Conservation (phyloP, 2,329 filamentous ascomycete species). For the Talaromyces marneffei region DNA sequence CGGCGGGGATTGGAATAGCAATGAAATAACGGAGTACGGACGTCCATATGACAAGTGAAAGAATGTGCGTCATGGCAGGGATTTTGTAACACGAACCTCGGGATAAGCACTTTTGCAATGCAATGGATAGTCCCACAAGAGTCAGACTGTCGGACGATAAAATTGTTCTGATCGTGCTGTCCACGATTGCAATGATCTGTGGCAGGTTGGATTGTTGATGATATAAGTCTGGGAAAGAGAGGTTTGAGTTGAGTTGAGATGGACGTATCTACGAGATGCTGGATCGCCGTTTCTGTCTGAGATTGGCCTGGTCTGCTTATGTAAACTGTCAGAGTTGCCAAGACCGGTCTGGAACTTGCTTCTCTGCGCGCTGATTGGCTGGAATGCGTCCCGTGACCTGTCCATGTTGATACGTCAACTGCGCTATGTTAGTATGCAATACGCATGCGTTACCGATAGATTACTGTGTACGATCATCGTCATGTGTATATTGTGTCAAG, state of each 20-base stretch:
- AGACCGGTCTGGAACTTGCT: constrained; percentile 7
- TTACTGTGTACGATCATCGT: neutral
- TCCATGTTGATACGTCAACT: constrained; percentile 10
- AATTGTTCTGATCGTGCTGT: neutral
- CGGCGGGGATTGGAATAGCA: constrained; percentile 1
- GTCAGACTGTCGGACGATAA: neutral
- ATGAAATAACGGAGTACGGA: neutral
- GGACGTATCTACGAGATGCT: neutral
- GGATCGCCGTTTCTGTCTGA: constrained; percentile 8
- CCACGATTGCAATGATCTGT: neutral
- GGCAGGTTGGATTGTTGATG: neutral
- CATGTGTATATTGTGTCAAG: neutral
- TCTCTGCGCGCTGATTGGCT: neutral
- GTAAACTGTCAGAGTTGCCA: neutral
- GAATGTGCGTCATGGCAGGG: constrained; percentile 15
- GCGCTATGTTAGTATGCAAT: neutral
- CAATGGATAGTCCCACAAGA: neutral
- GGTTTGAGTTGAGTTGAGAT: neutral
- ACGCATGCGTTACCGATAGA: neutral
- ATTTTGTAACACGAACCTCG: constrained; percentile 16
- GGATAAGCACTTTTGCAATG: constrained; percentile 13
- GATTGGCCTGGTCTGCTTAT: constrained; percentile 8
- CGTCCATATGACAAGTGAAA: neutral
- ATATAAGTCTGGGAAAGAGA: neutral
- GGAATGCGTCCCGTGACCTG: constrained; percentile 10